Conservation (phyloP, 2,329 filamentous ascomycete species). For the Alternaria ethzedia region DNA sequence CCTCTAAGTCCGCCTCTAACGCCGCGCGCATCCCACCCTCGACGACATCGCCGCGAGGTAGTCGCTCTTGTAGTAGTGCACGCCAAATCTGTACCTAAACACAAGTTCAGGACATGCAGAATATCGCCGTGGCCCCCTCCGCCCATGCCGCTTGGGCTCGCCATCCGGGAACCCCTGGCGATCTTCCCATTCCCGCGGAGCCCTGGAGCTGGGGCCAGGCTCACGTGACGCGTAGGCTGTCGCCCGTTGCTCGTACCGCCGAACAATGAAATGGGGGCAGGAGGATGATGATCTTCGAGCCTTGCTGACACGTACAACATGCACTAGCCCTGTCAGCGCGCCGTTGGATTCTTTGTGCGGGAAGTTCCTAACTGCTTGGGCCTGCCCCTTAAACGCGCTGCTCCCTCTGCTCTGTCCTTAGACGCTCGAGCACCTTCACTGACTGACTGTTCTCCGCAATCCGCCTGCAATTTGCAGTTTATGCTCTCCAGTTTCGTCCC, state of each 20-base stretch:
- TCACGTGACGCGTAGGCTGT: constrained; percentile 13
- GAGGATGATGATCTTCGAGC: constrained; percentile 15
- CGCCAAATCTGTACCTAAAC: background rate
- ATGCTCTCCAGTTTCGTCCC: constrained; percentile 5
- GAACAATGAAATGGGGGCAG: constrained; percentile 11
- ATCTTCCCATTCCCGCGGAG: constrained; percentile 14
- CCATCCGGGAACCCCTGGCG: constrained; percentile 18
- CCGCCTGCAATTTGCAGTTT: constrained; percentile 10
- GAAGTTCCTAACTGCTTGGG: constrained; percentile 8
- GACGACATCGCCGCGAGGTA: background rate
- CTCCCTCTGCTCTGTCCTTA: constrained; percentile 1
- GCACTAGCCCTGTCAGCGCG: constrained; percentile 21
- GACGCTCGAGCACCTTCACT: constrained; percentile 15
- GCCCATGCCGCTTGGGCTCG: constrained; percentile 1
- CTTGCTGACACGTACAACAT: constrained; percentile 30
- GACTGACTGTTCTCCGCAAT: background rate
- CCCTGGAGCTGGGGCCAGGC: constrained; percentile 1
- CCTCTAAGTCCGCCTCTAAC: background rate
- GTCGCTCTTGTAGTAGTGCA: background rate
- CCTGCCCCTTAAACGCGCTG: constrained; percentile 23
- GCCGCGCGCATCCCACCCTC: background rate
- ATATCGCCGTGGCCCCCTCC: background rate
- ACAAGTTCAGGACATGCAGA: constrained; percentile 1
- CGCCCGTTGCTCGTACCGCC: constrained; percentile 10
- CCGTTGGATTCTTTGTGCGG: constrained; percentile 6